Conservation (phyloP, 805 yeast genomes). For the Pichia rugopelliculosa region DNA sequence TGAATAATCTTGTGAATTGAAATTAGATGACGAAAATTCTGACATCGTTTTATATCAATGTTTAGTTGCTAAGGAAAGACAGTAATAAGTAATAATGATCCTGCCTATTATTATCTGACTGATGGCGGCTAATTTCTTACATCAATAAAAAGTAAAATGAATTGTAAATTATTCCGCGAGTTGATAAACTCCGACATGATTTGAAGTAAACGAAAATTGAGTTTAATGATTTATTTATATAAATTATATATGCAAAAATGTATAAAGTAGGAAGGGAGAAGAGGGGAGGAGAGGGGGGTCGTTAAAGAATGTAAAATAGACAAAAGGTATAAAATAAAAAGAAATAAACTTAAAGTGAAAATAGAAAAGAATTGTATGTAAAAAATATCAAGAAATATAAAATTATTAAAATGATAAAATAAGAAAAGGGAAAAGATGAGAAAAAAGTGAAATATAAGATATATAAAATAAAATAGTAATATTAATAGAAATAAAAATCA, state of each 20-base stretch:
- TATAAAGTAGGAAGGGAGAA: not conserved
- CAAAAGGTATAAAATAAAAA: not conserved
- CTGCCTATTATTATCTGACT: no score
- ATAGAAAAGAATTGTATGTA: not conserved
- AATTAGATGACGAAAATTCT: constrained; percentile 47
- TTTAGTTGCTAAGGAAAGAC: no score
- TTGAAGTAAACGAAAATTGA: no score
- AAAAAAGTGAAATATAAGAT: not conserved
- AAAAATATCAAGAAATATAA: constrained; percentile 8
- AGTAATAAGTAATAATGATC: no score
- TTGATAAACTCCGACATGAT: no score
- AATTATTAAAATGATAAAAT: not conserved
- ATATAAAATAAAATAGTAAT: not conserved
- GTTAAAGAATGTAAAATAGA: not conserved
- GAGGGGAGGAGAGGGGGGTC: not conserved
- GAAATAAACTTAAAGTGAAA: not conserved
- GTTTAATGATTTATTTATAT: not conserved
- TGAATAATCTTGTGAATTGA: constrained; percentile 46
- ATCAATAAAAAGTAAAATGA: no score
- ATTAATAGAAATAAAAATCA: not conserved
- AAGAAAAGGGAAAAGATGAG: not conserved
- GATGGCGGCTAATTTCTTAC: no score
- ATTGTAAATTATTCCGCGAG: no score
- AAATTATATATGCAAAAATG: not conserved
- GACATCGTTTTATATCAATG: no score